Evolutionary conservation across 805 yeast genomes (phyloP).

Genomic region (Ogataea nakhonphanomensis): DNA sequence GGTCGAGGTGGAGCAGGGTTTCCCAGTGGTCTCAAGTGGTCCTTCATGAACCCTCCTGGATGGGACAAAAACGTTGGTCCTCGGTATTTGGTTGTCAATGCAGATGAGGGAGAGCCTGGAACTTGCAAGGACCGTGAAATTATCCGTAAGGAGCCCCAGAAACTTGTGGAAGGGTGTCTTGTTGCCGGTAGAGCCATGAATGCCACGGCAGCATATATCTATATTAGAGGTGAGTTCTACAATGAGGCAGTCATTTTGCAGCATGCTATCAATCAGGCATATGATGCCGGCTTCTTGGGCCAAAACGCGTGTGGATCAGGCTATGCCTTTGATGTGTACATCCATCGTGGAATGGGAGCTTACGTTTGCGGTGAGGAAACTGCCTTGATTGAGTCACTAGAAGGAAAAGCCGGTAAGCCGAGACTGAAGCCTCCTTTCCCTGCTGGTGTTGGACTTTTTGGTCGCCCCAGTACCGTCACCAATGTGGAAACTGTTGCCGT

Average conservation of each 20-base stretch:
- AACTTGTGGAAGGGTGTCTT: constrained; percentile 87
- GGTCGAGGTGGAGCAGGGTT: constrained; percentile 96
- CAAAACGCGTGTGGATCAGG: constrained; percentile 87
- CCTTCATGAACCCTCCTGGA: constrained; percentile 93
- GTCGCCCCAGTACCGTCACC: constrained; percentile 88
- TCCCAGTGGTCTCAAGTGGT: constrained; percentile 89
- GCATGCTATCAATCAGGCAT: constrained; percentile 83
- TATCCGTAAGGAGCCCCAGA: constrained; percentile 88
- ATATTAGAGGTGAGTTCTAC: constrained; percentile 88
- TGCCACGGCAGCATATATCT: constrained; percentile 88
- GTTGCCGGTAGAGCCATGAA: constrained; percentile 90
- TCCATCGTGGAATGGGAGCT: constrained; percentile 93
- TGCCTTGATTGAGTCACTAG: constrained; percentile 81
- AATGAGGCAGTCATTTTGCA: constrained; percentile 74
- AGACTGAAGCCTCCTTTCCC: constrained; percentile 94
- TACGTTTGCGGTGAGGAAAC: constrained; percentile 93
- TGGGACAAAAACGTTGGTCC: constrained; percentile 93
- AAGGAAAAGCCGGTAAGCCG: constrained; percentile 93
- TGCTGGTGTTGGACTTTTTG: constrained; percentile 88
- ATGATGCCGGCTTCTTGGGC: constrained; percentile 74
- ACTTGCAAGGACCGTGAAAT: constrained; percentile 92
- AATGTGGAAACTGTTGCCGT: constrained; percentile 91
- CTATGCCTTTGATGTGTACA: constrained; percentile 74
- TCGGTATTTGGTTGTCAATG: constrained; percentile 82
- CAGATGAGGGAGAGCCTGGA: constrained; percentile 95